These are phyloP conservation scores for Euphorbia tirucalli DNA, from an alignment of 345 rosid genomes.

Conservation along the genomic window DNA sequence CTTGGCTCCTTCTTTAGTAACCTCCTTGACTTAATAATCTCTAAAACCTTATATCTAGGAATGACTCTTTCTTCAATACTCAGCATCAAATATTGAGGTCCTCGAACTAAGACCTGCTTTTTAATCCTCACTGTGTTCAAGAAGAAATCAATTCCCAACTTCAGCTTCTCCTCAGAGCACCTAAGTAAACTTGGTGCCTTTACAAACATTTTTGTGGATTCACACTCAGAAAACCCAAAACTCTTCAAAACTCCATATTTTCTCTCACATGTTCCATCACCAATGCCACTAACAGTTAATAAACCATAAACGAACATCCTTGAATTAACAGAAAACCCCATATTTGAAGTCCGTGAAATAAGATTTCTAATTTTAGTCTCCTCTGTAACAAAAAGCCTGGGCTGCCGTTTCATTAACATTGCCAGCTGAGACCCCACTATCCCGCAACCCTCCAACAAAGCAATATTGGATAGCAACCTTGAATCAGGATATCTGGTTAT, in stretches of 20 bases:
- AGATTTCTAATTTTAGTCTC: constrained; percentile 22
- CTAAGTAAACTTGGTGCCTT: constrained; percentile 29
- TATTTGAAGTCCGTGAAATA: constrained; percentile 19
- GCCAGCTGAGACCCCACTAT: constrained; percentile 37
- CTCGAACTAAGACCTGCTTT: constrained; percentile 21
- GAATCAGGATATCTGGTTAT: constrained; percentile 14
- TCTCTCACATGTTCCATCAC: constrained; percentile 23
- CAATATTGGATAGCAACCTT: constrained; percentile 26
- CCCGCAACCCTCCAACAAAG: constrained; percentile 28
- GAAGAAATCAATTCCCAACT: constrained; percentile 32
- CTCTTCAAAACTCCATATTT: constrained; percentile 28
- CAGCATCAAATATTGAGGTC: constrained; percentile 22
- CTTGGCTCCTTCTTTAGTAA: constrained; percentile 29
- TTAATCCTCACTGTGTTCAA: constrained; percentile 20
- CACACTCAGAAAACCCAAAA: constrained; percentile 33
- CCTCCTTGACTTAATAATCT: constrained; percentile 29
- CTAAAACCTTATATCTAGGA: constrained; percentile 36
- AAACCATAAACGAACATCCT: constrained; percentile 41
- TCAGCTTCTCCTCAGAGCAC: constrained; percentile 32
- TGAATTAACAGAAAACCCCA: constrained; percentile 41
- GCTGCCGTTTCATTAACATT: constrained; percentile 27
- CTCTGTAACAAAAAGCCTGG: constrained; percentile 25
- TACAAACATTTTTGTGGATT: constrained; percentile 30
- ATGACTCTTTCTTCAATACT: constrained; percentile 38
- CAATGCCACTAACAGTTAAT: constrained; percentile 29